Conservation (phyloP, 768 basidiomycete genomes). For the Cystobasidium onofrii region DNA sequence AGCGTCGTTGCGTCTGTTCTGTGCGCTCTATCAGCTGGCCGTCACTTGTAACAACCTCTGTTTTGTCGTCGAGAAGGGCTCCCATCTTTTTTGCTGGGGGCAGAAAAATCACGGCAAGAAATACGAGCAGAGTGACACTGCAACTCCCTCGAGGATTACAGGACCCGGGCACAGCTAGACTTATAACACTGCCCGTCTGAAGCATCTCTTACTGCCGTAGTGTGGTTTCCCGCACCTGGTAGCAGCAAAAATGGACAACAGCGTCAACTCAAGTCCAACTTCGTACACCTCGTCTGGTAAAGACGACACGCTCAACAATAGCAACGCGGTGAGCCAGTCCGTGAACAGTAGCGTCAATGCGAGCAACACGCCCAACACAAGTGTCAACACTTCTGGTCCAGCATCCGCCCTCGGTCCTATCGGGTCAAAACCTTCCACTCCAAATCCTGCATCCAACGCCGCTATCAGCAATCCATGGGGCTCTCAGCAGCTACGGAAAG, state of each 20-base stretch:
- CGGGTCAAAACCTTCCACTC: background rate
- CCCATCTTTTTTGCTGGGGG: background rate
- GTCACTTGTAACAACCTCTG: too few relatives aligned
- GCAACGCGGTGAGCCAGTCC: background rate
- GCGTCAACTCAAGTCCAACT: background rate
- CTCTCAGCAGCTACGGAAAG: background rate
- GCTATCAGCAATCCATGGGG: background rate
- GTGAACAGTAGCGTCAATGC: background rate
- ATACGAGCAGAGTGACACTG: background rate
- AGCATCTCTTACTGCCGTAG: too few relatives aligned
- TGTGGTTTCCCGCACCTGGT: background rate
- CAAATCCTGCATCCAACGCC: background rate
- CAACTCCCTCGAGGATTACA: background rate
- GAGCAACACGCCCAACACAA: background rate
- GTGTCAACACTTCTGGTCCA: background rate
- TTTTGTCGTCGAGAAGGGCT: background rate
- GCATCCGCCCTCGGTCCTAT: background rate
- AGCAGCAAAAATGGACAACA: slow-evolving; percentile 4
- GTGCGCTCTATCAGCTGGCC: background rate
- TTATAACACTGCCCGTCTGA: too few relatives aligned
- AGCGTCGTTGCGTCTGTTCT: background rate
- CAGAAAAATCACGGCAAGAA: background rate
- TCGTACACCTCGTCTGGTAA: background rate
- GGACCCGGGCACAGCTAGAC: background rate
- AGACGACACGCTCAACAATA: background rate